These are phyloP conservation scores for Endocladia muricata DNA, from an alignment of 31 red algal genomes.

Conservation along the genomic window DNA sequence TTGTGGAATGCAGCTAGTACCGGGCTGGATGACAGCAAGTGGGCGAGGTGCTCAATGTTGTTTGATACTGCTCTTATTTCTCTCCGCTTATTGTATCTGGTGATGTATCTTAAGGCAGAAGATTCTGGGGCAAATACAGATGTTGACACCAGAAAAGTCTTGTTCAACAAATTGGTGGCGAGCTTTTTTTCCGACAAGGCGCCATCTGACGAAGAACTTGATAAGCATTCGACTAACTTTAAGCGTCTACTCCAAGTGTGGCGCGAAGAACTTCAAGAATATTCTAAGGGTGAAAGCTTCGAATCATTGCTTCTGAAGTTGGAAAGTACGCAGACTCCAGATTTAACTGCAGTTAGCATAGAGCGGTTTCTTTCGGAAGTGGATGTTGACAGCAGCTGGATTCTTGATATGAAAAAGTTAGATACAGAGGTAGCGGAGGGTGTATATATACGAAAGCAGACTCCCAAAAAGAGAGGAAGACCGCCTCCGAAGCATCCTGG, in stretches of 20 bases:
- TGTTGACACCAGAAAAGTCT: neutral
- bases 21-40: slow-evolving; percentile 4
- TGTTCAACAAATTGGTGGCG: slow-evolving; percentile 2
- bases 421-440: neutral
- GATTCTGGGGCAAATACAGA: neutral
- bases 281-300: neutral
- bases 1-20: slow-evolving; percentile 36
- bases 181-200: neutral
- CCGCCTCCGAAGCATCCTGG: no score
- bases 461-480: neutral
- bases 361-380: neutral
- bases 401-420: neutral
- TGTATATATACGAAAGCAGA: neutral
- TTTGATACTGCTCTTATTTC: slow-evolving; percentile 61
- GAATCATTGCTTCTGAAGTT: neutral
- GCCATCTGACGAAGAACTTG: slow-evolving; percentile 1
- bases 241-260: slow-evolving; percentile 9
- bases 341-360: neutral
- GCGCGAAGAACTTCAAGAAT: slow-evolving; percentile 4
- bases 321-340: neutral
- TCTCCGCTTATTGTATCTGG: slow-evolving; percentile 34
- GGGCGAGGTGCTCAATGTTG: slow-evolving; percentile 42
- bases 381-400: slow-evolving; percentile 5
- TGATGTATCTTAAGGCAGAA: slow-evolving; percentile 11
- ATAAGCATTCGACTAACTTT: slow-evolving; percentile 32